Percentiles rank a stretch among this genome's conserved stretches.
These are phyloP conservation scores for Puccinellia tenuiflora DNA, from an alignment of 176 grass and related monocot genomes.

Conservation along the genomic window DNA sequence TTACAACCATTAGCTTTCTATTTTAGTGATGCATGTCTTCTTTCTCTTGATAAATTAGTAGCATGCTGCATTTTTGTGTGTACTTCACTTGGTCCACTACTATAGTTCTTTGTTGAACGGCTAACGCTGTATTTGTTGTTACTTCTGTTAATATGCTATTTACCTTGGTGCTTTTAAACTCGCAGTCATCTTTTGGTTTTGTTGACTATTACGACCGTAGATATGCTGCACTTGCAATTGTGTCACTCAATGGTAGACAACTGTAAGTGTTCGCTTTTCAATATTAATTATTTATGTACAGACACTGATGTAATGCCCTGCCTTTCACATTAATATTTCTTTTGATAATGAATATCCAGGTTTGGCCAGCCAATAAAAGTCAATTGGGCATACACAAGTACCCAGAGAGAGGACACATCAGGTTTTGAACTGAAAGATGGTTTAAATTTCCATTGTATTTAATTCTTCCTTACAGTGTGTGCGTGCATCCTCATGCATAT, in stretches of 20 bases:
- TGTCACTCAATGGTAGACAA: conserved; percentile 83
- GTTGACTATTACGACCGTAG: conserved; percentile 97
- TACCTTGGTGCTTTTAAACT: not conserved
- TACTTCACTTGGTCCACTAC: not conserved
- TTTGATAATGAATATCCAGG: conserved; percentile 35
- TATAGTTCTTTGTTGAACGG: conserved; percentile 8
- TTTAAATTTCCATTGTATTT: conserved; percentile 13
- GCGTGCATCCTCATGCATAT: not conserved
- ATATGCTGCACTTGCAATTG: conserved; percentile 85
- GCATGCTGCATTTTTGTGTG: conserved; percentile 10
- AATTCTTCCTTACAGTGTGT: conserved; percentile 11
- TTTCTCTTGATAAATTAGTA: not conserved
- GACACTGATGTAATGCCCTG: not conserved
- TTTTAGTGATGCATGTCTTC: not conserved
- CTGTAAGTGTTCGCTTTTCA: conserved; percentile 55
- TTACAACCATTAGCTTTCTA: not conserved
- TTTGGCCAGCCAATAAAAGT: conserved; percentile 96
- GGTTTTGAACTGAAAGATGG: conserved; percentile 38
- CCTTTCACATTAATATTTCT: not conserved
- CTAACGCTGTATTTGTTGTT: not conserved
- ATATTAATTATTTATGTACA: conserved; percentile 3
- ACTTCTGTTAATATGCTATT: conserved; percentile 3
- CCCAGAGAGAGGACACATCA: conserved; percentile 97
- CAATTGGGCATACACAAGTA: conserved; percentile 97
- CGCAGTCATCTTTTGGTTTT: conserved; percentile 97